phyloP scores from a whole-genome alignment of 257 asterid genomes.

The Fraxinus excelsior region DNA sequence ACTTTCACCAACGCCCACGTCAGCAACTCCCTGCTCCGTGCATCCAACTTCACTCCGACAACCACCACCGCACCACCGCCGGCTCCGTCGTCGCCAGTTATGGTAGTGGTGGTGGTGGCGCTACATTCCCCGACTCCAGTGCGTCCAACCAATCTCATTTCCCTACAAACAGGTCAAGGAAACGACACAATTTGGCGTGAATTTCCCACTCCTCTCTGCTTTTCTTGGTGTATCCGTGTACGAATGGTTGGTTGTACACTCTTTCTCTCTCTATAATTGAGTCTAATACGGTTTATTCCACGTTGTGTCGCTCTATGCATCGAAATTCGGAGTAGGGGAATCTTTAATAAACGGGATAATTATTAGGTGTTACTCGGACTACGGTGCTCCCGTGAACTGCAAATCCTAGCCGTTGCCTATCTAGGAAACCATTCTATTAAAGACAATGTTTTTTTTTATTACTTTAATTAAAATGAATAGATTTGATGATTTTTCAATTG shows the following conservation, averaged over 20 bases:
- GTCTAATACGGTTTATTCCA: too few relatives aligned
- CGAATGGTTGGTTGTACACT: too few relatives aligned
- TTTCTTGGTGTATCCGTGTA: neutral
- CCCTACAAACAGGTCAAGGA: conserved; percentile 29
- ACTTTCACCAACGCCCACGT: conserved; percentile 89
- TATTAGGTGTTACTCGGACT: conserved; percentile 14
- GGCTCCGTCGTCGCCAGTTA: conserved; percentile 30
- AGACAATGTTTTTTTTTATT: too few relatives aligned
- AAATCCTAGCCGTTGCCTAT: neutral
- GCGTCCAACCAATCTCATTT: conserved; percentile 37
- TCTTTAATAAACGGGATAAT: conserved; percentile 15
- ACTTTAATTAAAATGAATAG: too few relatives aligned
- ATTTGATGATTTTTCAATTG: too few relatives aligned
- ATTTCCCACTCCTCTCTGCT: neutral
- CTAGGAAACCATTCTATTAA: too few relatives aligned
- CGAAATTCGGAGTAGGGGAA: neutral
- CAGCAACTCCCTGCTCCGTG: conserved; percentile 72
- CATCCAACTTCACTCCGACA: conserved; percentile 78
- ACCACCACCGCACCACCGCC: conserved; percentile 49
- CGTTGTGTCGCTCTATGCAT: conserved; percentile 6
- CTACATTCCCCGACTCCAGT: conserved; percentile 32
- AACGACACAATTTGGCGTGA: conserved; percentile 22
- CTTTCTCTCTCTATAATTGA: too few relatives aligned
- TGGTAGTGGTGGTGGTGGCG: conserved; percentile 12
- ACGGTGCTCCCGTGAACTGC: neutral